A percentile compares a stretch with the other conserved stretches of the same genome.
phyloP scores from a whole-genome alignment of 2,329 filamentous ascomycete genomes.

The Neodidymelliopsis sp. region DNA sequence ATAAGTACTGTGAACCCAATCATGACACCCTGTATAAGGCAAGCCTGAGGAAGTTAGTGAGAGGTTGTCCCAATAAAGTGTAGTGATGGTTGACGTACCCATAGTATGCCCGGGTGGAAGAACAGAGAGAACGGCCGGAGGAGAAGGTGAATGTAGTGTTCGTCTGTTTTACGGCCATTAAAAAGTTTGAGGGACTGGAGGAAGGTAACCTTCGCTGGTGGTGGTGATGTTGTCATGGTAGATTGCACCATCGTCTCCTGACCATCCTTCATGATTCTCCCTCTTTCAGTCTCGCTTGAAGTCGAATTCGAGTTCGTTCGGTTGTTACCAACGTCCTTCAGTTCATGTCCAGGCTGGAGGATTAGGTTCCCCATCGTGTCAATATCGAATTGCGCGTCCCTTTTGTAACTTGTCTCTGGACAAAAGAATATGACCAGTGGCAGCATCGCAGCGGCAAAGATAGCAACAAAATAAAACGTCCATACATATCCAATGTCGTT shows the following conservation, averaged over 20 bases:
- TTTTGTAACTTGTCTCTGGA: slow-evolving; percentile 82
- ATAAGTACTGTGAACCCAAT: slow-evolving; percentile 96
- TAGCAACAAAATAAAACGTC: slow-evolving; percentile 88
- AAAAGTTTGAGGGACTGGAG: slow-evolving; percentile 71
- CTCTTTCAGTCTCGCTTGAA: slow-evolving; percentile 9
- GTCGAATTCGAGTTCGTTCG: background rate
- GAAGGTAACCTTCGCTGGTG: slow-evolving; percentile 63
- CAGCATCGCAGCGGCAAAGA: slow-evolving; percentile 76
- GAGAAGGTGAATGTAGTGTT: slow-evolving; percentile 71
- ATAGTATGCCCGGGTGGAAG: slow-evolving; percentile 83
- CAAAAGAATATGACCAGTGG: slow-evolving; percentile 78
- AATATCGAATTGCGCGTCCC: slow-evolving; percentile 72
- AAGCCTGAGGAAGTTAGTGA: slow-evolving; percentile 49
- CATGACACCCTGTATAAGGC: slow-evolving; percentile 83
- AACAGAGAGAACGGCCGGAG: slow-evolving; percentile 82
- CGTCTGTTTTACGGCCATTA: slow-evolving; percentile 82
- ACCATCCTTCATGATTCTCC: background rate
- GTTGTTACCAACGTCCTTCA: background rate
- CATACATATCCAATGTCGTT: slow-evolving; percentile 79
- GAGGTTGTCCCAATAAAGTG: background rate
- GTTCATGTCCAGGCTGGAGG: slow-evolving; percentile 7
- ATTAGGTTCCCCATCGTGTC: slow-evolving; percentile 61
- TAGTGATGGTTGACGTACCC: slow-evolving; percentile 59
- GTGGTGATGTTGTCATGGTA: background rate
- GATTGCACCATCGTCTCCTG: background rate